phyloP scores from a whole-genome alignment of 306 rosid genomes.

The Castanea sativa region DNA sequence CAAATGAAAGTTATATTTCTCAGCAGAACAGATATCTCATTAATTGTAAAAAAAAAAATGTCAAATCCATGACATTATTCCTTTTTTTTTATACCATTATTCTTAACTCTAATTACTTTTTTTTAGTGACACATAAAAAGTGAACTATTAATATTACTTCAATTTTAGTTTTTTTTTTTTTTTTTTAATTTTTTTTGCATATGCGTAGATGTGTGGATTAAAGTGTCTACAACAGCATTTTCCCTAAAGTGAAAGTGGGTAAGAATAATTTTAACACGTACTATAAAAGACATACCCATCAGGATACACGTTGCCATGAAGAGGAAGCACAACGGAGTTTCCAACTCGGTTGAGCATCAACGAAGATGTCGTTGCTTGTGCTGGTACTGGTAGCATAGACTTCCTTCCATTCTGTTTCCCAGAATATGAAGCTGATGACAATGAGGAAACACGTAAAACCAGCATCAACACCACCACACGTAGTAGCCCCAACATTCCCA shows the following conservation, averaged over 20 bases:
- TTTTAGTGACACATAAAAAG: not conserved
- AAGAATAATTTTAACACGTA: not conserved
- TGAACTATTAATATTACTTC: too few species aligned
- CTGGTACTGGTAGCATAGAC: slow-evolving; percentile 22
- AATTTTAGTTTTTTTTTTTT: too few species aligned
- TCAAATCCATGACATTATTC: too few species aligned
- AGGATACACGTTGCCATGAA: slow-evolving; percentile 83
- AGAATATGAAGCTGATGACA: slow-evolving; percentile 60
- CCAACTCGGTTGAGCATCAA: slow-evolving; percentile 39
- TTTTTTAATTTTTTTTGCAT: too few species aligned
- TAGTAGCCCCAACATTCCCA: slow-evolving; percentile 23
- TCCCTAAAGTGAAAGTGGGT: too few species aligned
- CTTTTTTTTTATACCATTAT: too few species aligned
- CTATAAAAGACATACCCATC: slow-evolving; percentile 51
- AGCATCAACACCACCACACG: slow-evolving; percentile 30
- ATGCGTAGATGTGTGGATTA: too few species aligned
- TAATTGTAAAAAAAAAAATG: too few species aligned
- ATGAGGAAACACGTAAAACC: slow-evolving; percentile 19
- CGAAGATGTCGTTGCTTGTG: slow-evolving; percentile 30
- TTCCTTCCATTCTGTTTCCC: slow-evolving; percentile 41
- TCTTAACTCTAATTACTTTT: too few species aligned
- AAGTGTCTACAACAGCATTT: too few species aligned
- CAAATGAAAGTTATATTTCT: too few species aligned
- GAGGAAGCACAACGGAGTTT: slow-evolving; percentile 64
- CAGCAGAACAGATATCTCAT: too few species aligned